Percentiles rank a stretch among this genome's conserved stretches.
Evolutionary conservation across 805 yeast species (phyloP).

Genomic region (Pichia occidentalis): DNA sequence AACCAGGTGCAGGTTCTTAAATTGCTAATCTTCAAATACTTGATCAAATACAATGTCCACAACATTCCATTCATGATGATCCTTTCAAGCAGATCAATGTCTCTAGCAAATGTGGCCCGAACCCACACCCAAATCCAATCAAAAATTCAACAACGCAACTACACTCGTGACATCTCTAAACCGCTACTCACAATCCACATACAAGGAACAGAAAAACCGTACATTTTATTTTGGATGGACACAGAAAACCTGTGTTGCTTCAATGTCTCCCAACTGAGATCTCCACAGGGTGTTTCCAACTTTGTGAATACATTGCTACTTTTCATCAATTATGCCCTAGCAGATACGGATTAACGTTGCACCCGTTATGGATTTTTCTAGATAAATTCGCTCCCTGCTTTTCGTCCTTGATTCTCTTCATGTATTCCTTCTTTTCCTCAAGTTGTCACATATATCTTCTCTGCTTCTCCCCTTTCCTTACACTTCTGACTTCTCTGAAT

Average conservation of each 20-base stretch:
- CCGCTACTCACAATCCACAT: constrained; percentile 14
- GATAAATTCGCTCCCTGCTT: neutral
- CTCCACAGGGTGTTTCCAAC: neutral
- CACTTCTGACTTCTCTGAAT: too few relatives aligned
- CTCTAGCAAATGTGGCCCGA: neutral
- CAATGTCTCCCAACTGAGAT: constrained; percentile 4
- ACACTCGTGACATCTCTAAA: neutral
- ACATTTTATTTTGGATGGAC: constrained; percentile 17
- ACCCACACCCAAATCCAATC: neutral
- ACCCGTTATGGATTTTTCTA: constrained; percentile 5
- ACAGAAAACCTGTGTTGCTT: constrained; percentile 16
- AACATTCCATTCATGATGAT: constrained; percentile 5
- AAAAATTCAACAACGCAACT: neutral
- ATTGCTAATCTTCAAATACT: neutral
- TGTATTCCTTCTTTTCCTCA: neutral
- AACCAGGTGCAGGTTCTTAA: constrained; percentile 1
- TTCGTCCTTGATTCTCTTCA: neutral
- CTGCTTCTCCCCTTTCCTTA: too few relatives aligned
- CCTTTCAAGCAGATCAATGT: neutral
- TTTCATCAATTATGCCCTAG: constrained; percentile 8
- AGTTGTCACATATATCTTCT: too few relatives aligned
- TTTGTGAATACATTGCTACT: constrained; percentile 14
- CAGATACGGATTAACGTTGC: neutral
- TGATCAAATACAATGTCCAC: neutral
- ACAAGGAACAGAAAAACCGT: constrained; percentile 10